A percentile compares a stretch with the other conserved stretches of the same genome.
Conservation (phyloP, 768 basidiomycete species). For the Phlegmacium glaucopus region DNA sequence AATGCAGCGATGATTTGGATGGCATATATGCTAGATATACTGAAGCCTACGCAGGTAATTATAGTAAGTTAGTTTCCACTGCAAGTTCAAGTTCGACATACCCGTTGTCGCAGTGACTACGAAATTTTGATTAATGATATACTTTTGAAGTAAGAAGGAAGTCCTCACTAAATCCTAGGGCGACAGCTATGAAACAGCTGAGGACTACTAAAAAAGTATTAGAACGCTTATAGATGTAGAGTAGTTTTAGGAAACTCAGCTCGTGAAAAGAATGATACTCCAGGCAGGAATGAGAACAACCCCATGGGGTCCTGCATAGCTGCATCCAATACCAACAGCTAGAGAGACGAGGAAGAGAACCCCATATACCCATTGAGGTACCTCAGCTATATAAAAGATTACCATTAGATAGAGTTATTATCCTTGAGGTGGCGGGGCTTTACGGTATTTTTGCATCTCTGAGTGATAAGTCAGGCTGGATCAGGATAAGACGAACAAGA, state of each 20-base stretch:
- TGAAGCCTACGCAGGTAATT: constrained; percentile 27
- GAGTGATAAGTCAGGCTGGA: no score
- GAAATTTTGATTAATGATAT: neutral
- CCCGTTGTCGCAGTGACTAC: constrained; percentile 16
- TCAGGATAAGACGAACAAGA: neutral
- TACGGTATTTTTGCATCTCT: constrained; percentile 50
- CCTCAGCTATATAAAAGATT: constrained; percentile 28
- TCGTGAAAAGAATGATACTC: constrained; percentile 49
- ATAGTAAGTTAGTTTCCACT: neutral
- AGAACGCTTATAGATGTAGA: neutral
- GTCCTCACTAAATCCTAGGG: constrained; percentile 40
- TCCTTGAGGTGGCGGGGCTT: neutral
- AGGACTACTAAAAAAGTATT: constrained; percentile 17
- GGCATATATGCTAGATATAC: constrained; percentile 45
- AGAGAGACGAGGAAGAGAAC: constrained; percentile 42
- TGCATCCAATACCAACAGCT: constrained; percentile 45
- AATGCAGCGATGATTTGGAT: constrained; percentile 50
- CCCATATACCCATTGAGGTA: constrained; percentile 52
- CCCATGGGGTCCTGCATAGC: constrained; percentile 32
- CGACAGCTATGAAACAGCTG: constrained; percentile 32
- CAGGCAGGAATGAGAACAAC: constrained; percentile 51
- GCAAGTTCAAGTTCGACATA: neutral
- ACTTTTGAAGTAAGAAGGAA: constrained; percentile 1
- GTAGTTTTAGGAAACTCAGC: constrained; percentile 12
- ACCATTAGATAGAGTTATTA: neutral